Conservation (phyloP, 1,139 yeast genomes). For the Protomyces arabidopsidicola region DNA sequence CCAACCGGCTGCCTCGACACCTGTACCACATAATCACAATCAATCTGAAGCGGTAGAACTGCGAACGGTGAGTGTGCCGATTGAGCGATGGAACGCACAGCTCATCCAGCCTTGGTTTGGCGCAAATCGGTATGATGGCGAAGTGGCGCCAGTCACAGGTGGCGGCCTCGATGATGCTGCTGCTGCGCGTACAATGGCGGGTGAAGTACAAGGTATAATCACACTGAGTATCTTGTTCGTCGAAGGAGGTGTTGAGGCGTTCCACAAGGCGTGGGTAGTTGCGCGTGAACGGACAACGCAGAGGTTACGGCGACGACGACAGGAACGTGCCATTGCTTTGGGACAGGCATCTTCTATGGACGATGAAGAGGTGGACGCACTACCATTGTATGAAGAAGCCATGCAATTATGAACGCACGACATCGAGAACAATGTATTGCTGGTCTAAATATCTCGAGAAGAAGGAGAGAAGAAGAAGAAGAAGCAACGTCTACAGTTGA, state of each 20-base stretch:
- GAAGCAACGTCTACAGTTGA: conserved; percentile 1
- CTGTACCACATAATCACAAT: neutral
- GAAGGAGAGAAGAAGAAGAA: neutral
- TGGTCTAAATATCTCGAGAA: neutral
- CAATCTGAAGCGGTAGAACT: neutral
- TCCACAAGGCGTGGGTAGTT: conserved; percentile 7
- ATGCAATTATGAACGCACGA: neutral
- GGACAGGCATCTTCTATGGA: neutral
- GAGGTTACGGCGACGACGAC: neutral
- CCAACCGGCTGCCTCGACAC: neutral
- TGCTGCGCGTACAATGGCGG: neutral
- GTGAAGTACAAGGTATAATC: neutral
- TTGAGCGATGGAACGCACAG: conserved; percentile 18
- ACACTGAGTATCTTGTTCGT: conserved; percentile 7
- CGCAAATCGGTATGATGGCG: conserved; percentile 19
- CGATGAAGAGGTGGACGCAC: neutral
- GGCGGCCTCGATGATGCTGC: conserved; percentile 3
- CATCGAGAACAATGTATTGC: too few relatives aligned
- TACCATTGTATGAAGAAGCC: neutral
- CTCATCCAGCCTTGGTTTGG: conserved; percentile 26
- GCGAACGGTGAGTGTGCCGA: conserved; percentile 5
- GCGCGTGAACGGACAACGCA: neutral
- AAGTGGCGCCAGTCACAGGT: conserved; percentile 12
- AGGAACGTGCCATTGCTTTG: neutral
- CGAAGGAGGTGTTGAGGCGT: conserved; percentile 18